phyloP scores from a whole-genome alignment of 768 basidiomycete species.

The Leucocoprinus leucothites region DNA sequence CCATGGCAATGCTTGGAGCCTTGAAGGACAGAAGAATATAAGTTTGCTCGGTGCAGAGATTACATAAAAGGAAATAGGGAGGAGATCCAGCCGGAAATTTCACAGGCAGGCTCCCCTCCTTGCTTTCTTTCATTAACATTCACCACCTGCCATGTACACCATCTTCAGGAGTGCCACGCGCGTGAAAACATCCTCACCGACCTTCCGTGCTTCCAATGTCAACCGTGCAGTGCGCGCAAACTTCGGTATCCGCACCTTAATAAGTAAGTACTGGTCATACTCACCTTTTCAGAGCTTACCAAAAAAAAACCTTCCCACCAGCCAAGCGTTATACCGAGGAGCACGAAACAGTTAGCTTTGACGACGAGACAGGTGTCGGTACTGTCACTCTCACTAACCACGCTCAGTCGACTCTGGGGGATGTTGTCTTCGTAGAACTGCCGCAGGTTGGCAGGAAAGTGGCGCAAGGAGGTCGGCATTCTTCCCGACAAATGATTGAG shows the following conservation, averaged over 20 bases:
- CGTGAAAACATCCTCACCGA: conserved; percentile 23
- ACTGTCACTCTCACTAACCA: conserved; percentile 87
- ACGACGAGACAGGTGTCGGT: conserved; percentile 74
- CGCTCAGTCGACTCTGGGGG: conserved; percentile 88
- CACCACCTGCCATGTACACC: conserved; percentile 33
- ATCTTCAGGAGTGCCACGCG: conserved; percentile 30
- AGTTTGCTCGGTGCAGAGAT: background rate
- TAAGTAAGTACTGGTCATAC: conserved; percentile 46
- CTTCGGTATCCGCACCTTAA: conserved; percentile 42
- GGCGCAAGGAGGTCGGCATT: conserved; percentile 66
- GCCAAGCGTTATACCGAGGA: conserved; percentile 82
- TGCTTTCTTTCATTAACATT: conserved; percentile 7
- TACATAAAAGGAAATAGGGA: conserved; percentile 15
- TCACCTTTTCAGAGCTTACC: background rate
- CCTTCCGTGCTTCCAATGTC: conserved; percentile 15
- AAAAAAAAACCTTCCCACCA: conserved; percentile 21
- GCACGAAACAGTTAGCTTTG: conserved; percentile 84
- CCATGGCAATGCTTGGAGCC: too few relatives aligned
- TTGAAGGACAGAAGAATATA: too few relatives aligned
- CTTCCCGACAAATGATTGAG: background rate
- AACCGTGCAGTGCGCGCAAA: conserved; percentile 22
- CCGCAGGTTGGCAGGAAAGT: conserved; percentile 62
- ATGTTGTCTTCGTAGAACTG: conserved; percentile 97
- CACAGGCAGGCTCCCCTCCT: conserved; percentile 7
- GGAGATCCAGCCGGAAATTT: conserved; percentile 15